Percentiles rank a stretch among this genome's conserved stretches.
These are phyloP conservation scores for Spinellus fusiger DNA, from an alignment of 192 early-diverging fungal species.

Conservation along the genomic window DNA sequence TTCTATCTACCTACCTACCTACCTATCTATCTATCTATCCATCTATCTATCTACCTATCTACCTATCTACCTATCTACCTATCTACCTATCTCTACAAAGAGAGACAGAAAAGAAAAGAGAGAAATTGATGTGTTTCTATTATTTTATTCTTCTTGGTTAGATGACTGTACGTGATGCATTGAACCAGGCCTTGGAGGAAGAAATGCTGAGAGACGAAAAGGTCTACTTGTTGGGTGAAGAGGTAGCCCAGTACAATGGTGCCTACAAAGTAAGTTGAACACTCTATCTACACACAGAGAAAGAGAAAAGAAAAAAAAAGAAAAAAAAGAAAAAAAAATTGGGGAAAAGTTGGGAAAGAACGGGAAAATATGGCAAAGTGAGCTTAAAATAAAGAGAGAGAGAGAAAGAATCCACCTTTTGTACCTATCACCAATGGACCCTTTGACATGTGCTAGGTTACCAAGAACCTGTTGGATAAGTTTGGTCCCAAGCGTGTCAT, in stretches of 20 bases:
- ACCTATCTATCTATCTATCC: no score
- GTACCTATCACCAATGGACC: not conserved
- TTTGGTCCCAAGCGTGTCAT: constrained; percentile 95
- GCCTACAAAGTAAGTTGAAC: constrained; percentile 86
- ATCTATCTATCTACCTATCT: no score
- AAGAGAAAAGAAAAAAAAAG: not conserved
- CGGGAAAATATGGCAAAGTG: no score
- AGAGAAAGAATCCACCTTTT: constrained; percentile 6
- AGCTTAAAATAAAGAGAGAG: not conserved
- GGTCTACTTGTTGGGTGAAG: constrained; percentile 93
- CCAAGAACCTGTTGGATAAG: constrained; percentile 96
- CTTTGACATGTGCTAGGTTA: constrained; percentile 56
- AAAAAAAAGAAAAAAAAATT: not conserved
- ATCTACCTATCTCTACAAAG: no score
- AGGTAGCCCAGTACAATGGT: constrained; percentile 98
- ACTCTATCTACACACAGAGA: not conserved
- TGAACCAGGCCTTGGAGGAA: constrained; percentile 96
- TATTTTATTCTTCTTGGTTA: constrained; percentile 36
- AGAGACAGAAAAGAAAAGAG: no score
- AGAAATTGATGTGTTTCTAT: no score
- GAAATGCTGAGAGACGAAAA: constrained; percentile 89
- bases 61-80: no score
- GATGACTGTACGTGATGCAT: constrained; percentile 96
- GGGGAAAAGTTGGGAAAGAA: constrained; percentile 13
- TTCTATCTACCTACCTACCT: no score